Evolutionary conservation across 441 rosid species (phyloP), one percentile per base, ranked within the genome.

Genomic region (Raphanus hybrid): DNA sequence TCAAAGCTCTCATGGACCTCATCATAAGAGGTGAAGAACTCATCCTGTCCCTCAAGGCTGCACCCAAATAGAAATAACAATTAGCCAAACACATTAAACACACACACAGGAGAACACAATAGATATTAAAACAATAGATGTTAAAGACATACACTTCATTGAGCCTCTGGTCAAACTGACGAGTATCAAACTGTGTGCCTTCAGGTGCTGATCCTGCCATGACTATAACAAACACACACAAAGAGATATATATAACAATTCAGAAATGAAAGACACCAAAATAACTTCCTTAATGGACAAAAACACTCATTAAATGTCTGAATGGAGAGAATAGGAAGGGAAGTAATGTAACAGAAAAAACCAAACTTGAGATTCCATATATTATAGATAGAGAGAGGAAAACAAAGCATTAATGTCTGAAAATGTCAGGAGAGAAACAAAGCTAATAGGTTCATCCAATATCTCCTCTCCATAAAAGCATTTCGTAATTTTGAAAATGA

Each of bases 341-440:
- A 35, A 35, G 1, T 2, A 35, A 41, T 62, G 69, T 62, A 64
- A 73, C 88, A 87, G 86, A 23, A 89, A 86, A 75, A 89, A 88
- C 94, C 87, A 88, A 89, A 88, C 91, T 89, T 84, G 94, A 50
- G 83, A 83, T 64, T 54, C 88, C 90, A 88, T 23, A 82, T 81
- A 77, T 85, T 5, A 23, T 23, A 23, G 26, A 23, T 23, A 2
- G 26, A 23, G 26, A 23, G 26, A 32, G 35, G 35, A 32, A 6
- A 32, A 39, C 12, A 8, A 39, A 39, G 39, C 43, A 39, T 39
- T 8, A 39, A 39, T 39, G 7, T 4, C 37, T 34, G 8, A 35
- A 35, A 7, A 16, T 87, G 61, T 90, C 57, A 9, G 86, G 86
- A 86, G 91, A 84, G 86, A 81, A 82, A 68, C 48, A 71, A 84